Base-by-base conservation (phyloP, 2,329 filamentous ascomycete genomes). In the Fusarium mexicanum region DNA sequence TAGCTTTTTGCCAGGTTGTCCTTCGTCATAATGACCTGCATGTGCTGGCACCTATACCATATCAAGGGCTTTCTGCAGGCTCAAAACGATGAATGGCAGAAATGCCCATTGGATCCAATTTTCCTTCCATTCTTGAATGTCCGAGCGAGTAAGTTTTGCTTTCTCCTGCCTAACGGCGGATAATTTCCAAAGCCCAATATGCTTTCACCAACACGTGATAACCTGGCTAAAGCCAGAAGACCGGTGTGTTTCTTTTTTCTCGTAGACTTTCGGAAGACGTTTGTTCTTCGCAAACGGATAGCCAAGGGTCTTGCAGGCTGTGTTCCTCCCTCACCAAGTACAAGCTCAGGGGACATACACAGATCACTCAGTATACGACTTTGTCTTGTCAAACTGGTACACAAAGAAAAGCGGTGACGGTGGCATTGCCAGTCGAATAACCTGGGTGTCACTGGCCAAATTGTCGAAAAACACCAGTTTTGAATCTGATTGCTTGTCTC, bases 11-110 rank as follows among this genome's bases (percentile, higher is more conserved):
- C 55, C 62, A 67, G 64, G 64, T 61, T 50, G 59, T 64, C 64
- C 54, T 76, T 63, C 62, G 59, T 71, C 65, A 70, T 61, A 55
- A 64, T 75, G 71, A 72, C 73, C 68, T 76, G 76, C 76, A 78
- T 75, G 43, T 64, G 59, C 50, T 73, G 67, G 62, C 63, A 67
- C 69, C 43, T 73, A 66, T 67, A 54, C 55, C 57, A 60, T 71
- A 55, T 53, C 57, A 68, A 72, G 64, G 73, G 74, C 68, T 75
- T 65, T 33, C 24, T 72, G 64, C 71, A 67, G 67, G 48, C 53
- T 64, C 44, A 43, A 66, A 55, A 43, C 50, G 50, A 46, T 64
- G 57, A 57, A 44, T 47, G 60, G 33, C 41, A 35, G 35, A 50
- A 41, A 44, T 37, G 18, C 29, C 41, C 31, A 24, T 47, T 33